phyloP scores from a whole-genome alignment of 805 yeast genomes.

The Ogataea parapolymorpha region DNA sequence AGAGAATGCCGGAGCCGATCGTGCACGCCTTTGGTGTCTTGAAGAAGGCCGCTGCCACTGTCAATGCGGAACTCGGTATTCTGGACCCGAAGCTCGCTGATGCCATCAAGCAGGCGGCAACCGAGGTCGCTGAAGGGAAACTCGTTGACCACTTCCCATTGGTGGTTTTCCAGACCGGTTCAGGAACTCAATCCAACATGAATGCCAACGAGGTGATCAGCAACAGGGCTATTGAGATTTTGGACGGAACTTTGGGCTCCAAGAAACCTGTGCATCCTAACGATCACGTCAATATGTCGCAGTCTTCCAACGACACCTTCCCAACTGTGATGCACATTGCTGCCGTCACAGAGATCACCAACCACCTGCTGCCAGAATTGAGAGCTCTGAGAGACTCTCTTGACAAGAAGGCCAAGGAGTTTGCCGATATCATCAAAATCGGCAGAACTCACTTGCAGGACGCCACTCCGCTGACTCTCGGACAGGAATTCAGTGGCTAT shows the following conservation, averaged over 20 bases:
- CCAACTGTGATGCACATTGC: constrained; percentile 99
- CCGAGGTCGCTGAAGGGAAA: constrained; percentile 91
- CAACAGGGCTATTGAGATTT: constrained; percentile 93
- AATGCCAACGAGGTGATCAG: constrained; percentile 98
- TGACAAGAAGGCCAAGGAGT: constrained; percentile 75
- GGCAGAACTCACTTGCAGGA: constrained; percentile 99
- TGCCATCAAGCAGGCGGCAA: constrained; percentile 91
- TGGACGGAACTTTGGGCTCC: constrained; percentile 90
- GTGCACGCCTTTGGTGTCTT: constrained; percentile 89
- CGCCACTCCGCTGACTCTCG: constrained; percentile 96
- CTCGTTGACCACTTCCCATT: constrained; percentile 93
- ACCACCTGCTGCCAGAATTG: constrained; percentile 76
- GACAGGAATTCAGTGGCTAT: constrained; percentile 97
- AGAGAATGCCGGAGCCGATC: constrained; percentile 87
- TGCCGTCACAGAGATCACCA: constrained; percentile 84
- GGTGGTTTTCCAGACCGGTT: constrained; percentile 98
- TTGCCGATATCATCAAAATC: constrained; percentile 86
- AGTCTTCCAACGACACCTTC: constrained; percentile 98
- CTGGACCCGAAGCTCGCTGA: constrained; percentile 79
- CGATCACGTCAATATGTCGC: constrained; percentile 98
- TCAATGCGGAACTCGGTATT: constrained; percentile 75
- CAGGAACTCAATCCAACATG: constrained; percentile 99
- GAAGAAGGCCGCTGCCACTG: constrained; percentile 93
- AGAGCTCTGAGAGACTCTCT: constrained; percentile 74
- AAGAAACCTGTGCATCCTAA: constrained; percentile 96